phyloP scores from a whole-genome alignment of 495 filamentous ascomycete genomes.

The Lepidopterella palustris region DNA sequence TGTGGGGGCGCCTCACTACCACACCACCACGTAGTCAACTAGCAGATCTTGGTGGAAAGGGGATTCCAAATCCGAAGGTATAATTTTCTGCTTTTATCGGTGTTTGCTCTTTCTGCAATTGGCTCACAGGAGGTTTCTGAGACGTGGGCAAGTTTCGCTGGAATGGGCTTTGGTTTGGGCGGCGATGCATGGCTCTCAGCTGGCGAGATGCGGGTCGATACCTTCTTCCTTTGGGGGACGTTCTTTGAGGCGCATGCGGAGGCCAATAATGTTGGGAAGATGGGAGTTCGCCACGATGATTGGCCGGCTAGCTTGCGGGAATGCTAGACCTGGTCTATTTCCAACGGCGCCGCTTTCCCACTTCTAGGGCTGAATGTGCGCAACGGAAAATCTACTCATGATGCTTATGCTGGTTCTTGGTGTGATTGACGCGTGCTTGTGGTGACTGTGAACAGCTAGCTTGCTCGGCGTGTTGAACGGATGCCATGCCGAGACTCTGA shows the following conservation, averaged over 20 bases:
- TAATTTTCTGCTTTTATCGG: background rate
- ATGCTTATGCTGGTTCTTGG: background rate
- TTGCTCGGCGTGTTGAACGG: background rate
- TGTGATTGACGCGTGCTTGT: conserved; percentile 1
- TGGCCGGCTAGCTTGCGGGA: background rate
- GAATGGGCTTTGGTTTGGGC: conserved; percentile 11
- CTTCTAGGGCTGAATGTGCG: conserved; percentile 2
- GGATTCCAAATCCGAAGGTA: background rate
- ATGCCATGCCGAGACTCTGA: background rate
- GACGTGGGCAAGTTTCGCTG: background rate
- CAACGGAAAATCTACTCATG: background rate
- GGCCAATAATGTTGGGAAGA: conserved; percentile 12
- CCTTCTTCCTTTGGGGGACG: conserved; percentile 11
- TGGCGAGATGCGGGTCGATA: conserved; percentile 4
- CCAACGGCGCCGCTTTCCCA: conserved; percentile 13
- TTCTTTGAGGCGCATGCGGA: conserved; percentile 7
- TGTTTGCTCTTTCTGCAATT: background rate
- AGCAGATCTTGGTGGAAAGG: background rate
- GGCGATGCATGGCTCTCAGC: conserved; percentile 8
- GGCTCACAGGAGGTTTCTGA: background rate
- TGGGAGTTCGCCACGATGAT: background rate
- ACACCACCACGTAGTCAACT: background rate
- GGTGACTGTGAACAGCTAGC: background rate
- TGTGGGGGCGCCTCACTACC: background rate
- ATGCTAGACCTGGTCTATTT: conserved; percentile 1